A percentile compares a stretch with the other conserved stretches of the same genome.
Conservation (phyloP, 2,329 filamentous ascomycete species). For the Neofusicoccum kwambonambiense region DNA sequence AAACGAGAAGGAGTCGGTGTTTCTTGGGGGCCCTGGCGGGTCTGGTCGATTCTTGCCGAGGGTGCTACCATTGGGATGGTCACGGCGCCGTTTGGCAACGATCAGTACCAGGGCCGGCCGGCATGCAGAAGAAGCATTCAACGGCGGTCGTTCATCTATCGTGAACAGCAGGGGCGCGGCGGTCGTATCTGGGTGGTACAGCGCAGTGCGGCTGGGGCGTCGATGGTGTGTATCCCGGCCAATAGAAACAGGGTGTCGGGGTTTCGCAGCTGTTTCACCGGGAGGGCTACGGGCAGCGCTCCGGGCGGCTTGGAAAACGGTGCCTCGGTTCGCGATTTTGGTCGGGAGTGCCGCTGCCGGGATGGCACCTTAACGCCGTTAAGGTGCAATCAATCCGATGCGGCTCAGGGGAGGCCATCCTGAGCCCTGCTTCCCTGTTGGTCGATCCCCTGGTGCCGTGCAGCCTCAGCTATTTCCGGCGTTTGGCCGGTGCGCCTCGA, state of each 20-base stretch:
- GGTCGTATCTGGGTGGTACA: not conserved
- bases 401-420: not conserved
- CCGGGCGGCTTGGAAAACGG: not conserved
- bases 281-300: not conserved
- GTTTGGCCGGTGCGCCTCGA: not conserved
- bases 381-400: slow-evolving; percentile 8
- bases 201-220: slow-evolving; percentile 6
- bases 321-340: slow-evolving; percentile 12
- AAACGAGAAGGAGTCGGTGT: slow-evolving; percentile 5
- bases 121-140: slow-evolving; percentile 4
- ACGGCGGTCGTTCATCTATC: slow-evolving; percentile 10
- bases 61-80: not conserved
- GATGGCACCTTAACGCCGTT: slow-evolving; percentile 11
- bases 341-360: slow-evolving; percentile 6
- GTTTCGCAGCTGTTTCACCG: slow-evolving; percentile 16
- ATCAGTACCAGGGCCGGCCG: not conserved
- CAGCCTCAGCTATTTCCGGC: slow-evolving; percentile 2
- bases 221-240: slow-evolving; percentile 1
- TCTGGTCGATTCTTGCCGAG: not conserved
- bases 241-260: not conserved
- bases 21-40: not conserved
- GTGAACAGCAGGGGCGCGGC: not conserved
- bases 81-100: not conserved
- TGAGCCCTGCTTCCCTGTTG: not conserved
- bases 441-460: not conserved